Evolutionary conservation across 202 grass and related monocot genomes (phyloP), one percentile per base, ranked within the genome.

Genomic region (Setaria viridis): DNA sequence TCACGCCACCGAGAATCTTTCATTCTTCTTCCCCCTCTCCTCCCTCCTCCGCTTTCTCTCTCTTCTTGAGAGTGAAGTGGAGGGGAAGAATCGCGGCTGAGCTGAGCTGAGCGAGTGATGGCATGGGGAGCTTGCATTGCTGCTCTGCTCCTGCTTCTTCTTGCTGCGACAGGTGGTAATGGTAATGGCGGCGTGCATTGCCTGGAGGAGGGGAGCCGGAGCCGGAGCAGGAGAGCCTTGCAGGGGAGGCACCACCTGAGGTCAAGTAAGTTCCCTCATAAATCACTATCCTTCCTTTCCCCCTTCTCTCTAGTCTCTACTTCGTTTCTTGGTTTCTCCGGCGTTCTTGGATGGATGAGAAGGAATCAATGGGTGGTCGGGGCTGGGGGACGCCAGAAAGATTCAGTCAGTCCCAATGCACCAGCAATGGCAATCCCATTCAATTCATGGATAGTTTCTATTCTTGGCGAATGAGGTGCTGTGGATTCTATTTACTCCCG

Each of bases 1-100:
- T 75, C 79, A 53, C 79, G 49, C 47, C 80, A 83, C 62, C 84
- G 64, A 87, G 89, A 94, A 94, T 94, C 88, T 94, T 30, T n/a
- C 60, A 4, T 11, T 46, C 59, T 43, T 0, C 51, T 62, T 50
- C 39, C 50, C 35, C 29, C 39, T 34, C 15, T 21, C 17, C 16
- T 7, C 2, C 17, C 60, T 63, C 25, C n/a, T 16, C 30, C 9
- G 17, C 41, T 67, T 11, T 71, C 62, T 33, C 39, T 68, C 78
- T 30, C 79, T 83, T 6, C 64, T 47, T 11, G 32, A 7, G 4
- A 55, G 83, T 41, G 71, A 63, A 7, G 66, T 81, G 64, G 79
- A 67, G 72, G 11, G 10, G 46, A 80, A 62, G 21, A 12, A 1
- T 17, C 29, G 43, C 11, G 3, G 32, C 64, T 21, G 4, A 15